Evolutionary conservation across 176 grass and related monocot species (phyloP), one percentile per base, ranked within the genome.

Genomic region (Raddia guianensis): DNA sequence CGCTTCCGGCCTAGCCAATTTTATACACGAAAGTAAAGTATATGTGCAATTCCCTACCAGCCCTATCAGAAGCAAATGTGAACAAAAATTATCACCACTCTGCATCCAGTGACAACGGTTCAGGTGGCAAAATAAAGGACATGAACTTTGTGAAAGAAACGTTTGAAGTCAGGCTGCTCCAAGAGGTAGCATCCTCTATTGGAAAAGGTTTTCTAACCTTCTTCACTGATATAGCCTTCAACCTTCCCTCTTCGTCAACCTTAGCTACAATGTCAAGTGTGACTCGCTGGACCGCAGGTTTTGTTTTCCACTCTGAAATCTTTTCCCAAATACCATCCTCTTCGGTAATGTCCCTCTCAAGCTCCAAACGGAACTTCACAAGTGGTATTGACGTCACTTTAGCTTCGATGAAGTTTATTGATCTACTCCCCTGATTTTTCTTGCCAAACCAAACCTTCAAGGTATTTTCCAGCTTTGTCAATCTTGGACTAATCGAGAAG

Each of bases 81-180:
- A 65, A 51, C 18, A 70, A 48, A 72, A 47, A 6, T 6, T 63
- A 79, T 86, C 88, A 98, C 92, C 95, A 98, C 68, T 95, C 89
- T 11, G 91, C 92, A 73, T 98, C 95, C 68, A 98, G 73, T 5
- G 86, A 82, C 49, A 98, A 68, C 3, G 90, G 88, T 68, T 98
- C 92, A 63, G 92, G 95, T 63, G 90, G 95, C 45, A 93, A 85
- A 46, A 93, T 79, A 27, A 98, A 77, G 2, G 83, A 83, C 47
- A 80, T 62, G 68, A 95, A 98, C 72, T 89, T 83, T 11, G 95
- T 93, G 69, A 95, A 98, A 37, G 95, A 98, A 75, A 95, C 40
- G 68, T 98, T 98, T 64, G 88, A 93, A 64, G 86, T 89, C 56
- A 98, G 47, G 73, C 85, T 93, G 84, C 95, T 87, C 90, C 90